phyloP scores from a whole-genome alignment of 2,329 filamentous ascomycete genomes.

The Diaporthe vaccinii region DNA sequence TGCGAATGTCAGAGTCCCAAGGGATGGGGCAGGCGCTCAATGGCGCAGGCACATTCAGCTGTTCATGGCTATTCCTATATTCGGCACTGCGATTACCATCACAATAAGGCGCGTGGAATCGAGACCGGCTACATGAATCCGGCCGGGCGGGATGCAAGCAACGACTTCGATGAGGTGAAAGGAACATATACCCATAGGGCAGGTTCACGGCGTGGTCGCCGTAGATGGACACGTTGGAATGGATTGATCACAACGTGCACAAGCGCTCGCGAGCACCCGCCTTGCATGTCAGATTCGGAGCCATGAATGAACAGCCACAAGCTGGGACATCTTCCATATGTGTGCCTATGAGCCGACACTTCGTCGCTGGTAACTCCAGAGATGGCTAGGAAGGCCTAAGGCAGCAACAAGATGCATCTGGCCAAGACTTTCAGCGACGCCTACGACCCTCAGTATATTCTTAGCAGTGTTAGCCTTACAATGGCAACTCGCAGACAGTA shows the following conservation, averaged over 20 bases:
- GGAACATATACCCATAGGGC: constrained; percentile 15
- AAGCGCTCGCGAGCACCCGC: not conserved
- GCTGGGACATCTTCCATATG: not conserved
- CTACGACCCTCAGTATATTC: no score
- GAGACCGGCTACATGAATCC: not conserved
- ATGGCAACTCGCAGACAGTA: not conserved
- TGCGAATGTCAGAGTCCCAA: not conserved
- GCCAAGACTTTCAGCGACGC: not conserved
- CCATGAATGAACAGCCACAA: not conserved
- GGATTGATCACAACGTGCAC: not conserved
- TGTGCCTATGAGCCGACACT: not conserved
- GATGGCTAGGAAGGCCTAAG: no score
- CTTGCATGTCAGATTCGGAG: not conserved
- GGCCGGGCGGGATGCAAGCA: not conserved
- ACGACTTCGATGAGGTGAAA: not conserved
- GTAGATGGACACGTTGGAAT: not conserved
- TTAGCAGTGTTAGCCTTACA: not conserved
- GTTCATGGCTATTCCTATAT: not conserved
- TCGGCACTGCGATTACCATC: not conserved
- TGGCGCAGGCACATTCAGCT: not conserved
- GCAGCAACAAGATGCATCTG: not conserved
- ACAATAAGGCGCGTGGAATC: not conserved
- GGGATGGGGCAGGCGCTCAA: not conserved
- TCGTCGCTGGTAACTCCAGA: not conserved
- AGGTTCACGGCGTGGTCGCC: not conserved